Evolutionary conservation across 208 protist species (phyloP).

Genomic region (Leishmania major): DNA sequence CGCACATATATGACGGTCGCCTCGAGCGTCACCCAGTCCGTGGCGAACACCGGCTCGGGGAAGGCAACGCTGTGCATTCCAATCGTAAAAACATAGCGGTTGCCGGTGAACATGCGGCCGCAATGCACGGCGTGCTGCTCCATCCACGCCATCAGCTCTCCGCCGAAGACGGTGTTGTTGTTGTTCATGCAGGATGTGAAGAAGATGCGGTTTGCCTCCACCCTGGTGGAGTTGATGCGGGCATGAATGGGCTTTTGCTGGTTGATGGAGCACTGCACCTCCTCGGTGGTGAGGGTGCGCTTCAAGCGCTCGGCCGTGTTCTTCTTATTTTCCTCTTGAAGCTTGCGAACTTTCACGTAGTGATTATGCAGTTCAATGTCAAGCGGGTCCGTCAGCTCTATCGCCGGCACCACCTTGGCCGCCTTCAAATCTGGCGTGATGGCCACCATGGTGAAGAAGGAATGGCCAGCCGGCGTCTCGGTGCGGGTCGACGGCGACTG

Average conservation of each 20-base stretch:
- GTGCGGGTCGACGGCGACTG: slow-evolving; percentile 59
- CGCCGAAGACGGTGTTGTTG: slow-evolving; percentile 94
- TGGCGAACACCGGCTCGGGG: slow-evolving; percentile 80
- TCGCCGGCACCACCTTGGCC: slow-evolving; percentile 79
- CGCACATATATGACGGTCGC: slow-evolving; percentile 87
- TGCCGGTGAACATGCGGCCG: slow-evolving; percentile 86
- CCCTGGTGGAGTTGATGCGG: slow-evolving; percentile 52
- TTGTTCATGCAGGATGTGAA: slow-evolving; percentile 87
- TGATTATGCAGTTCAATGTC: slow-evolving; percentile 71
- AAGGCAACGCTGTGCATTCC: slow-evolving; percentile 92
- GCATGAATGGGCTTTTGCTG: slow-evolving; percentile 53
- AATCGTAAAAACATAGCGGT: slow-evolving; percentile 86
- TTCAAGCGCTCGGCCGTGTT: slow-evolving; percentile 16
- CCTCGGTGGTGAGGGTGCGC: slow-evolving; percentile 38
- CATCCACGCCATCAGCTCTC: slow-evolving; percentile 93
- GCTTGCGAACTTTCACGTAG: slow-evolving; percentile 58
- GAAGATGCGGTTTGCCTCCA: slow-evolving; percentile 86
- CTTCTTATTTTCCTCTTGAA: slow-evolving; percentile 39
- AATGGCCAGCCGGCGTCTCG: slow-evolving; percentile 70
- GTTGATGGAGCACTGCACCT: slow-evolving; percentile 73
- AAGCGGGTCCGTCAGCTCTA: slow-evolving; percentile 67
- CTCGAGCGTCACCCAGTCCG: slow-evolving; percentile 87
- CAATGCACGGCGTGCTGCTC: slow-evolving; percentile 89
- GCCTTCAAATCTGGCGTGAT: slow-evolving; percentile 79
- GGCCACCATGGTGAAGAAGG: slow-evolving; percentile 90